A percentile compares a stretch with the other conserved stretches of the same genome.
These are phyloP conservation scores for Capronia coronata DNA, from an alignment of 2,329 filamentous ascomycete genomes.

Conservation along the genomic window DNA sequence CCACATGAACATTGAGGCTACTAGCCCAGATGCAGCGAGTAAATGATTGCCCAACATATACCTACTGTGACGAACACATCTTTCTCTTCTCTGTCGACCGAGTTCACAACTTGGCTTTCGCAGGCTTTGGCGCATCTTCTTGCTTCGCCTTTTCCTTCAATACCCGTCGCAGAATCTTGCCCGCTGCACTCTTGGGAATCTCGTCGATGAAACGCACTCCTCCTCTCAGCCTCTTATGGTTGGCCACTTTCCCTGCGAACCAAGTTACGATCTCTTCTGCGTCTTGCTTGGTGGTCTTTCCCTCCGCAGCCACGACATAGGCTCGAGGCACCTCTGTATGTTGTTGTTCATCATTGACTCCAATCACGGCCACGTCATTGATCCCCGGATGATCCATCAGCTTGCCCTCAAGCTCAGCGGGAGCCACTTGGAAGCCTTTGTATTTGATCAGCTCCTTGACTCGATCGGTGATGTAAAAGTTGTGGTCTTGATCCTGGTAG, in stretches of 20 bases:
- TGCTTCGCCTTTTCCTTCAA: conserved; percentile 42
- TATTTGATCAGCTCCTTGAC: conserved; percentile 56
- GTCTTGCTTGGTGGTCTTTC: conserved; percentile 37
- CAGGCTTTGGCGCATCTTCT: conserved; percentile 28
- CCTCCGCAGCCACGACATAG: conserved; percentile 44
- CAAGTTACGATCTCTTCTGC: conserved; percentile 34
- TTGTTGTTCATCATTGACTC: conserved; percentile 32
- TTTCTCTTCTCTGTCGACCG: not conserved
- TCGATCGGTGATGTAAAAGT: conserved; percentile 87
- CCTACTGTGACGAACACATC: too few relatives aligned
- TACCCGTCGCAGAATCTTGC: conserved; percentile 44
- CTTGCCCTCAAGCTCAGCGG: conserved; percentile 45
- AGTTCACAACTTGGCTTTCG: conserved; percentile 39
- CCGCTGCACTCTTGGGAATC: conserved; percentile 34
- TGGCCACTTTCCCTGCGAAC: conserved; percentile 30
- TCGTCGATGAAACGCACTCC: conserved; percentile 34
- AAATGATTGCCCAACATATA: too few relatives aligned
- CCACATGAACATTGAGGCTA: too few relatives aligned
- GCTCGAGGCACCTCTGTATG: conserved; percentile 41
- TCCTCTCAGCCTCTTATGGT: conserved; percentile 35
- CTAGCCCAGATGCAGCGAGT: too few relatives aligned
- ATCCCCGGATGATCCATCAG: conserved; percentile 41
- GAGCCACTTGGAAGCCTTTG: conserved; percentile 46
- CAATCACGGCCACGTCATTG: conserved; percentile 44
- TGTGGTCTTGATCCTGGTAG: conserved; percentile 64